Evolutionary conservation across 306 rosid species (phyloP), one percentile per base, ranked within the genome.

Genomic region (Casuarina glauca): DNA sequence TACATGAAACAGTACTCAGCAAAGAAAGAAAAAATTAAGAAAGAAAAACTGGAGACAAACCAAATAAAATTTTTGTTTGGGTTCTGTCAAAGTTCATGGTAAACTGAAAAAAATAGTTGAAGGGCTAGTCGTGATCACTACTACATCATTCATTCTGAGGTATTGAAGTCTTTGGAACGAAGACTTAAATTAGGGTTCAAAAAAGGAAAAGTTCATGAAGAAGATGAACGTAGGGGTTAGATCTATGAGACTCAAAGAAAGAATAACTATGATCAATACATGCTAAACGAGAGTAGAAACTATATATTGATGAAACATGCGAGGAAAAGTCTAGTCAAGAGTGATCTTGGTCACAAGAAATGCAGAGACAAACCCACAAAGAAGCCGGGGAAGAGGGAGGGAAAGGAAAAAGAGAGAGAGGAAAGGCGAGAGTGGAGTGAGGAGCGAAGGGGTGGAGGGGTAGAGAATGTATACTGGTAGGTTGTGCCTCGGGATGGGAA

Each of bases 401-500:
- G 53, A 41, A 45, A 53, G 73, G 60, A 36, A 44, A 43, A 44
- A 43, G 50, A 26, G 61, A 58, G 71, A 41, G 48, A 41, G 35
- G 52, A 46, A 64, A 39, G 4, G 49, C 19, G 35, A 55, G 63
- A 43, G 70, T 39, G 72, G 69, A 60, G 69, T 76, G 74, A 66
- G 68, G 76, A 76, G 69, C 52, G 42, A 75, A 58, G 43, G 72
- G 66, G 72, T 74, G 84, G 76, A 80, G 88, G 80, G 83, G 88
- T 20, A 83, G 41, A 70, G 90, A 81, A 81, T 85, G 94, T 83
- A 86, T 87, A 91, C 70, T 83, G 88, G 88, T 78, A 77, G 89
- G 87, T 76, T 86, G 57, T 87, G 89, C 92, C 88, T 93, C 88
- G 98, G 97, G 96, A 89, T 84, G 89, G 79, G 91, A 89, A 82